These are phyloP conservation scores for Bisporella sp. DNA, from an alignment of 2,329 filamentous ascomycete genomes.

Conservation along the genomic window DNA sequence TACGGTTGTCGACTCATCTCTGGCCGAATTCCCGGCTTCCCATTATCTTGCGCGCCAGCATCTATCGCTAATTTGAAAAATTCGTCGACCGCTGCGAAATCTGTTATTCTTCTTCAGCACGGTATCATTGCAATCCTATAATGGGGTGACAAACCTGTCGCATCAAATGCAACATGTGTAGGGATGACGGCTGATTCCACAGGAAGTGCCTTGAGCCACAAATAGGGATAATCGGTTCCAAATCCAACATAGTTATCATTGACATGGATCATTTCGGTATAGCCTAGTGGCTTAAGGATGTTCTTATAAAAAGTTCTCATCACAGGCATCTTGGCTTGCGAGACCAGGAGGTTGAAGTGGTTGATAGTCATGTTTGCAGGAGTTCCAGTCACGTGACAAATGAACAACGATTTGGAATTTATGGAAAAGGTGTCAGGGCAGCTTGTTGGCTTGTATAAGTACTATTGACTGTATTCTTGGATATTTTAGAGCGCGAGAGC, in stretches of 20 bases:
- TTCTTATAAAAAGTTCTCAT: conserved; percentile 9
- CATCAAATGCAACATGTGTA: conserved; percentile 14
- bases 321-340: conserved; percentile 2
- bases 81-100: neutral
- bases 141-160: conserved; percentile 4
- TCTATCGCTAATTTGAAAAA: conserved; percentile 1
- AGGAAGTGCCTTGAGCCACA: conserved; percentile 12
- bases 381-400: conserved; percentile 23
- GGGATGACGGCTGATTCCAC: conserved; percentile 4
- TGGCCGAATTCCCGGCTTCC: conserved; percentile 12
- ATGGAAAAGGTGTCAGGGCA: no score
- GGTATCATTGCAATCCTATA: no score
- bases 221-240: conserved; percentile 13
- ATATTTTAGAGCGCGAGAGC: no score
- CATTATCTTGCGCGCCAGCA: conserved; percentile 13
- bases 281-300: conserved; percentile 9
- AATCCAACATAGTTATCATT: conserved; percentile 8
- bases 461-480: no score
- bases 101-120: no score
- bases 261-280: conserved; percentile 9
- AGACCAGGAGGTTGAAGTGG: conserved; percentile 10
- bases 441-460: no score
- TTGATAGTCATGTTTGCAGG: conserved; percentile 22
- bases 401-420: no score
- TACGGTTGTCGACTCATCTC: conserved; percentile 14